Evolutionary conservation across 2,329 filamentous ascomycete genomes (phyloP).

Genomic region (Berkeleyomyces rouxiae): DNA sequence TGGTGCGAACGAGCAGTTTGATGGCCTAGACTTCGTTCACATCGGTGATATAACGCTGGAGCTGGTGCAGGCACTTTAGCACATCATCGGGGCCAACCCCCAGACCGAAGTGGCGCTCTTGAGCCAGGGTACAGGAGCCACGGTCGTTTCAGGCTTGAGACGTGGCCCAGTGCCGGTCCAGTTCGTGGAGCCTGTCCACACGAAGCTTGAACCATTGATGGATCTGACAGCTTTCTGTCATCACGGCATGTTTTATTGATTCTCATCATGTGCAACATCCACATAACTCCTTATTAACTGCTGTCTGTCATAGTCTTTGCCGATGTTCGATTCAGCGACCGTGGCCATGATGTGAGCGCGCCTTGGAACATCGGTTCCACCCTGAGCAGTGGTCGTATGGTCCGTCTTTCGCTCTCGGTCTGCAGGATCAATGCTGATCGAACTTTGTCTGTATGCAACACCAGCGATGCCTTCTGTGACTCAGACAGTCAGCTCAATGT

Average conservation of each 20-base stretch:
- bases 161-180: background rate
- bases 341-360: background rate
- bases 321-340: constrained; percentile 1
- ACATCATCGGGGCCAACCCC: background rate
- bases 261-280: background rate
- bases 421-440: background rate
- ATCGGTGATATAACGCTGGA: constrained; percentile 1
- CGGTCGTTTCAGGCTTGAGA: background rate
- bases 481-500: background rate
- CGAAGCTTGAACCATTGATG: background rate
- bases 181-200: background rate
- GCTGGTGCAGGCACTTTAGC: background rate
- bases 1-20: background rate
- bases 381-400: background rate
- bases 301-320: background rate
- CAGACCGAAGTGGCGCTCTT: background rate
- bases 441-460: background rate
- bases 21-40: background rate
- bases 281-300: background rate
- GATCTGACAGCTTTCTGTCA: background rate
- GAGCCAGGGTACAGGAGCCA: constrained; percentile 1
- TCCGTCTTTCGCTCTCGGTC: background rate
- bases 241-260: background rate
- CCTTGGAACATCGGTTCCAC: constrained; percentile 1
- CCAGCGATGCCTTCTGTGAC: constrained; percentile 2